Percentiles rank a stretch among this genome's conserved stretches.
Conservation (phyloP, 345 rosid species). For the Passiflora organensis region DNA sequence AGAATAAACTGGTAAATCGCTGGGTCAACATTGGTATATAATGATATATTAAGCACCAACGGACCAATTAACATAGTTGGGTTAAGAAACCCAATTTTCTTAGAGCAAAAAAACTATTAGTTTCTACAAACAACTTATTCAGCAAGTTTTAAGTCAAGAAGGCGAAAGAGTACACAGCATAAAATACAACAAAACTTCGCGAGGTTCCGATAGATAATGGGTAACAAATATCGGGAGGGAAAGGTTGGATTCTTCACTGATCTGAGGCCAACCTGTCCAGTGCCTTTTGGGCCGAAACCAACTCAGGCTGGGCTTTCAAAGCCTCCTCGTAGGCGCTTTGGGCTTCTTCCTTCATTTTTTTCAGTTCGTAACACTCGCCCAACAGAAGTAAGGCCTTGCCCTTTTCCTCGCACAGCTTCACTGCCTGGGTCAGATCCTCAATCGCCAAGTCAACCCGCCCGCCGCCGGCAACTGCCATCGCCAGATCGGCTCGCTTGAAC, state of each 20-base stretch:
- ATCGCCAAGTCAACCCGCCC: slow-evolving; percentile 40
- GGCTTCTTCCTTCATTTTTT: slow-evolving; percentile 47
- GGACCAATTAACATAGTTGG: too few relatives aligned
- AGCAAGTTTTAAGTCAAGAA: too few relatives aligned
- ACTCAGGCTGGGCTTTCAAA: slow-evolving; percentile 30
- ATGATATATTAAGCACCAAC: too few relatives aligned
- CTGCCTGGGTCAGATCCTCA: slow-evolving; percentile 43
- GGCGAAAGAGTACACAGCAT: too few relatives aligned
- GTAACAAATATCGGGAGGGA: too few relatives aligned
- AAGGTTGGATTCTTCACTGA: background rate
- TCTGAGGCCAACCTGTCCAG: slow-evolving; percentile 29
- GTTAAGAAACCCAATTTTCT: too few relatives aligned
- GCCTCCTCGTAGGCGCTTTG: slow-evolving; percentile 40
- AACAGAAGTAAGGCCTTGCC: slow-evolving; percentile 34
- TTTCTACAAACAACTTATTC: too few relatives aligned
- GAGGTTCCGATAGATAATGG: too few relatives aligned
- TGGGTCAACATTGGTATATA: too few relatives aligned
- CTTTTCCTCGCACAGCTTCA: slow-evolving; percentile 26
- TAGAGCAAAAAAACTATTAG: too few relatives aligned
- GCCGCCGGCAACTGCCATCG: slow-evolving; percentile 30
- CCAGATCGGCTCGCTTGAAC: slow-evolving; percentile 52
- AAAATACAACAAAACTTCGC: too few relatives aligned
- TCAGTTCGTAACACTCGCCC: slow-evolving; percentile 56
- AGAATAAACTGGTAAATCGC: too few relatives aligned
- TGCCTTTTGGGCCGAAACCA: slow-evolving; percentile 33